Evolutionary conservation across 352 stramenopile species (phyloP).

Genomic region (Phytophthora brassicae): DNA sequence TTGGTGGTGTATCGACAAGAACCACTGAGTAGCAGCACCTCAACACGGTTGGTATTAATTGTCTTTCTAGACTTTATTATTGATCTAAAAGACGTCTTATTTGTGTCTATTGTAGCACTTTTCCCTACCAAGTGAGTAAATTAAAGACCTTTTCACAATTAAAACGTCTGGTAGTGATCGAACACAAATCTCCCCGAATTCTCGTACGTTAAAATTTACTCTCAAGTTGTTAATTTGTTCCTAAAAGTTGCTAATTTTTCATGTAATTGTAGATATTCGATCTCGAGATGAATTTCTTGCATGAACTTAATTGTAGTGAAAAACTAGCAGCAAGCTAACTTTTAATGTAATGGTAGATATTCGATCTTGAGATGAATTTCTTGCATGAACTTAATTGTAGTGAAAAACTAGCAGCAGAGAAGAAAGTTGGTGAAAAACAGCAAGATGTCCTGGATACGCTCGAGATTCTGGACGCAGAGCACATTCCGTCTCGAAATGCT

Average conservation of each 20-base stretch:
- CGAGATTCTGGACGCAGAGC: slow-evolving; percentile 59
- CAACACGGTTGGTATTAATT: slow-evolving; percentile 11
- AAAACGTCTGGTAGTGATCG: slow-evolving; percentile 60
- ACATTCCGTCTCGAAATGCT: slow-evolving; percentile 52
- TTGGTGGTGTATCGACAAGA: slow-evolving; percentile 31
- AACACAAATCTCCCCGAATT: slow-evolving; percentile 58
- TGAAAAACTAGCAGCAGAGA: slow-evolving; percentile 43
- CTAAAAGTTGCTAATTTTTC: too few relatives aligned
- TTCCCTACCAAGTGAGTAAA: slow-evolving; percentile 66
- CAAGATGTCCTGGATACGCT: slow-evolving; percentile 29
- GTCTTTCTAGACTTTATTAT: too few relatives aligned
- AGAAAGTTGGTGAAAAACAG: slow-evolving; percentile 36
- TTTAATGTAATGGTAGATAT: slow-evolving; percentile 45
- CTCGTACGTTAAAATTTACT: slow-evolving; percentile 35
- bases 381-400: slow-evolving; percentile 65
- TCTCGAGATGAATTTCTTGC: too few relatives aligned
- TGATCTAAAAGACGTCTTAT: too few relatives aligned
- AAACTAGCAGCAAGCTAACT: too few relatives aligned
- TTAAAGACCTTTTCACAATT: slow-evolving; percentile 48
- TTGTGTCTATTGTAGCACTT: slow-evolving; percentile 33
- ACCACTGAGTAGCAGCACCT: slow-evolving; percentile 15
- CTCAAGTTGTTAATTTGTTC: not conserved
- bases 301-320: too few relatives aligned
- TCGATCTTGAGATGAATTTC: slow-evolving; percentile 59
- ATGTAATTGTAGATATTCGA: not conserved